Base-by-base conservation (phyloP, 202 grass and related monocot species). In the Digitaria exilis region DNA sequence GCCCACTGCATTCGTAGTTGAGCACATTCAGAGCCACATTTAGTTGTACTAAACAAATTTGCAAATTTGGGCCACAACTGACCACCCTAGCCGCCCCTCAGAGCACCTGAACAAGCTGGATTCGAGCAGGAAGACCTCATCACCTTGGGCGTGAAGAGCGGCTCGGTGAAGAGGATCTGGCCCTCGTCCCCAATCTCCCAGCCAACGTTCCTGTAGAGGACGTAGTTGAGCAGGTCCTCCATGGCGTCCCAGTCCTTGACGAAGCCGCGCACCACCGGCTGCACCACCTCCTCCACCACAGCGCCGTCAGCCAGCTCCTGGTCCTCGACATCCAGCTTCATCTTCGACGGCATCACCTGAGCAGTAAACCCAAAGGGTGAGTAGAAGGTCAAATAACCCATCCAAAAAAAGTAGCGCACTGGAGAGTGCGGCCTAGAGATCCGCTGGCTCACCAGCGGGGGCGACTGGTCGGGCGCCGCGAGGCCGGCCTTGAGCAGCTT, bases 151-250 rank as follows among this genome's bases (percentile, higher is more conserved):
- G 91, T 99, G 76, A 94, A 94, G 42, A 94, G 93, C 10, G 97
- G 97, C 73, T 99, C 86, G 0, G 97, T 96, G 68, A 96, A 99
- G 81, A 99, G 86, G 80, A 99, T 94, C 71, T 99, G 97, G 37
- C 97, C 97, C 91, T 99, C 97, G 5, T 99, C 97, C 48, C 97
- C 97, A 59, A 91, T 94, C 89, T 99, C 97, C 97, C 97, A 99
- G 25, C 97, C 93, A 56, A 99, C 87, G 88, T 91, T 90, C 16
- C 88, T 80, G 77, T 99, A 99, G 39, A 99, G 87, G 52, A 96
- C 93, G 82, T 94, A 91, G 54, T 67, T 86, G 48, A 99, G 92
- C 45, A 99, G 87, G 83, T 96, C 97, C 90, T 96, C 97, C 93
- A 99, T 96, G 24, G 93, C 91, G 82, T 96, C 93, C 97, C 97